phyloP scores from a whole-genome alignment of 2,329 filamentous ascomycete genomes.

The Tolypocladium tropicale region DNA sequence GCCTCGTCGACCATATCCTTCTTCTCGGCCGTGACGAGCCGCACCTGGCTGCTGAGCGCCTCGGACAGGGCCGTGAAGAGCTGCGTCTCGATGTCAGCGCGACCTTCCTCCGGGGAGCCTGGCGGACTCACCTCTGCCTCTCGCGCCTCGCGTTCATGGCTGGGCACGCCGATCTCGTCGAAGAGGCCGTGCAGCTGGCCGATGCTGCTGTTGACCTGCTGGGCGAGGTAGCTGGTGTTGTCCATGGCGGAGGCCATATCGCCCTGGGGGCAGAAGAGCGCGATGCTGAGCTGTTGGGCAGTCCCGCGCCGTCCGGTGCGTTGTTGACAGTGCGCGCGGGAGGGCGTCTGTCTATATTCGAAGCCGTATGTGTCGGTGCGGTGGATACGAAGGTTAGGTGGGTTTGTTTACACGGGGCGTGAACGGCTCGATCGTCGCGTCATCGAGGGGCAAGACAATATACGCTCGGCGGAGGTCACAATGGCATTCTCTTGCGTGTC shows the following conservation, averaged over 20 bases:
- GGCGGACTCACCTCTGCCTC: constrained; percentile 63
- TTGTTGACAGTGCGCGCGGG: neutral
- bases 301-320: neutral
- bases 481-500: neutral
- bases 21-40: constrained; percentile 77
- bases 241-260: constrained; percentile 1
- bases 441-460: neutral
- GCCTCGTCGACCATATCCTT: constrained; percentile 85
- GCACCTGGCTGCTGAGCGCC: constrained; percentile 82
- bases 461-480: neutral
- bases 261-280: neutral
- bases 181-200: constrained; percentile 88
- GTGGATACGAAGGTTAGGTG: neutral
- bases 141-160: constrained; percentile 80
- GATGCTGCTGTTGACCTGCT: constrained; percentile 92
- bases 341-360: neutral
- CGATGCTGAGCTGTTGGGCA: neutral
- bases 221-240: constrained; percentile 83
- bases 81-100: constrained; percentile 30
- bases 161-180: constrained; percentile 93
- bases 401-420: neutral
- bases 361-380: neutral
- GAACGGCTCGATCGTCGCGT: neutral
- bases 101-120: neutral
- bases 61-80: constrained; percentile 88